Evolutionary conservation across 2,329 filamentous ascomycete species (phyloP).

Genomic region (Fusarium verrucosum): DNA sequence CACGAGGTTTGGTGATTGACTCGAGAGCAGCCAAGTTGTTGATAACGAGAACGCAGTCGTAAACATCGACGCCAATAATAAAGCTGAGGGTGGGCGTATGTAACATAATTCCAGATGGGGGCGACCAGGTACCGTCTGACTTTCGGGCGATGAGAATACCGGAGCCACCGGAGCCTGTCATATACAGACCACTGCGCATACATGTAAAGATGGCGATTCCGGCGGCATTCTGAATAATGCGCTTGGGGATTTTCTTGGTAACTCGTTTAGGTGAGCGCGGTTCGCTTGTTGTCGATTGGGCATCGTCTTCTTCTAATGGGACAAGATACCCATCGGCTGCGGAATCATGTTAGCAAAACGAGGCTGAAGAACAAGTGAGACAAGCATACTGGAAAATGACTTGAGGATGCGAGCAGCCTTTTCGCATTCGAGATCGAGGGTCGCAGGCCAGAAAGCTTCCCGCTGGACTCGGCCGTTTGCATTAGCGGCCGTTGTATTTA

Average conservation of each 20-base stretch:
- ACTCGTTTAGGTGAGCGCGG: constrained; percentile 64
- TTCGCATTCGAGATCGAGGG: constrained; percentile 87
- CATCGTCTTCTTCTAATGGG: constrained; percentile 52
- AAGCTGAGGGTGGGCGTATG: constrained; percentile 92
- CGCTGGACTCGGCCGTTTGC: constrained; percentile 47
- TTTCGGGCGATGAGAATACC: constrained; percentile 86
- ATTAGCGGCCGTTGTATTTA: constrained; percentile 51
- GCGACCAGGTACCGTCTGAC: constrained; percentile 88
- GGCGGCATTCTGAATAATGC: constrained; percentile 88
- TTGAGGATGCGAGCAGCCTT: constrained; percentile 90
- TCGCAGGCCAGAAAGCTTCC: constrained; percentile 86
- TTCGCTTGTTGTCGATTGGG: constrained; percentile 45
- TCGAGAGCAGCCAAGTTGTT: constrained; percentile 87
- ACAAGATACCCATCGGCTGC: constrained; percentile 66
- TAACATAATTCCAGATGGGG: constrained; percentile 88
- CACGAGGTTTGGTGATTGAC: constrained; percentile 79
- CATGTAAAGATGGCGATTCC: constrained; percentile 94
- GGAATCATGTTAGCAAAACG: constrained; percentile 30
- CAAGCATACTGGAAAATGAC: constrained; percentile 80
- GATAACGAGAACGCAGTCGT: constrained; percentile 93
- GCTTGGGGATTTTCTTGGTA: constrained; percentile 82
- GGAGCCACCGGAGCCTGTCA: constrained; percentile 89
- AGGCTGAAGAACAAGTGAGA: neutral
- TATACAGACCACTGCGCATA: constrained; percentile 92
- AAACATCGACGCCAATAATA: constrained; percentile 90